Conservation (phyloP, 2,329 filamentous ascomycete species). For the Fusarium sp. region DNA sequence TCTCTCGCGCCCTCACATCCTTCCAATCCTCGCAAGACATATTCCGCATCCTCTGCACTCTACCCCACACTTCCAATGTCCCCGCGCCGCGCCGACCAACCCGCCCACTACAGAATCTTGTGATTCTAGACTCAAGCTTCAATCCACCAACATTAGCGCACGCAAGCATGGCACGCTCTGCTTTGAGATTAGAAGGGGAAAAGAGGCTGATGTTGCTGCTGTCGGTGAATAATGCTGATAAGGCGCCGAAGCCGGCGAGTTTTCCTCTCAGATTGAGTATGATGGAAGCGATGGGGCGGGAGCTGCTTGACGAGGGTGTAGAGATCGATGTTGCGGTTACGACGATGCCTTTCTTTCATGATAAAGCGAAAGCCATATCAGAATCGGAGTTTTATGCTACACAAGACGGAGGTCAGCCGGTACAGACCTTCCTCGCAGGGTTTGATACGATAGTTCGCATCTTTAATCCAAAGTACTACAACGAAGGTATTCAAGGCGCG, state of each 20-base stretch:
- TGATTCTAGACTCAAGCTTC: slow-evolving; percentile 75
- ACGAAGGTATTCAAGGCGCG: slow-evolving; percentile 57
- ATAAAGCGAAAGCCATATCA: slow-evolving; percentile 72
- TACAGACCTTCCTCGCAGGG: slow-evolving; percentile 77
- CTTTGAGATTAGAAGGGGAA: slow-evolving; percentile 44
- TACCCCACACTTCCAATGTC: slow-evolving; percentile 40
- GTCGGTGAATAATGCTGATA: slow-evolving; percentile 73
- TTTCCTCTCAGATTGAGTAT: slow-evolving; percentile 75
- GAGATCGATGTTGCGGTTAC: slow-evolving; percentile 76
- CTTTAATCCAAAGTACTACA: slow-evolving; percentile 78
- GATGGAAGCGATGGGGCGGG: slow-evolving; percentile 75
- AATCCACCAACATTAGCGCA: slow-evolving; percentile 74
- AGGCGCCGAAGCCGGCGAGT: slow-evolving; percentile 71
- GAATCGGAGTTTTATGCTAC: slow-evolving; percentile 54
- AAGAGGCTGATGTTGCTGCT: slow-evolving; percentile 66
- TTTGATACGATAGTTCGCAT: slow-evolving; percentile 82
- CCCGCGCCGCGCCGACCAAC: slow-evolving; percentile 35
- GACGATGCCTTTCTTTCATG: slow-evolving; percentile 77
- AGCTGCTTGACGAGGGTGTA: slow-evolving; percentile 52
- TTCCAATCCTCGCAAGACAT: slow-evolving; percentile 57
- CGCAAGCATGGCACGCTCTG: slow-evolving; percentile 64
- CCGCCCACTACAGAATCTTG: slow-evolving; percentile 49
- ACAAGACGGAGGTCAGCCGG: slow-evolving; percentile 34
- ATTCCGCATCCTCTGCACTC: slow-evolving; percentile 59
- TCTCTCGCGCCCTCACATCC: slow-evolving; percentile 55